phyloP scores from a whole-genome alignment of 305 asterid genomes.

The Ilex paraguariensis region DNA sequence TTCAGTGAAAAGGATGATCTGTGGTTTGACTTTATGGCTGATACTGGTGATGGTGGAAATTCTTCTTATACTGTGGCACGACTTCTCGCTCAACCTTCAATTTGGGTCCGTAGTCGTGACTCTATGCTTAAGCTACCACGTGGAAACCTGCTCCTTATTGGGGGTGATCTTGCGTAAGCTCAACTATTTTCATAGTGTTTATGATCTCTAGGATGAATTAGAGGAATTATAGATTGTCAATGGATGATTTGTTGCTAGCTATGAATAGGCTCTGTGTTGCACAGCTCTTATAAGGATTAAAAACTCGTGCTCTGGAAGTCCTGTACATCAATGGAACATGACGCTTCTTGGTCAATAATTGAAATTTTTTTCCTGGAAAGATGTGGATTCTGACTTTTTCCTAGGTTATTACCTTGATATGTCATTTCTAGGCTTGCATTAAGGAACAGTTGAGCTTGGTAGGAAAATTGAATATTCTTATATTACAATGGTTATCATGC shows the following conservation, averaged over 20 bases:
- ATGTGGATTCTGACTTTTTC: too few relatives aligned
- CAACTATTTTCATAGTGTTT: conserved; percentile 13
- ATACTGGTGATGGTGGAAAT: conserved; percentile 99
- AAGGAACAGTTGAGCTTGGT: too few relatives aligned
- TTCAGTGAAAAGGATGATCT: conserved; percentile 73
- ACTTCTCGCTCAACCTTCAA: conserved; percentile 92
- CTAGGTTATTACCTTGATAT: too few relatives aligned
- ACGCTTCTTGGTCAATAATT: too few relatives aligned
- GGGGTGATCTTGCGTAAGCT: conserved; percentile 99
- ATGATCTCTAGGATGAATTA: neutral
- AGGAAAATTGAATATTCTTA: too few relatives aligned
- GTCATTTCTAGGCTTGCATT: too few relatives aligned
- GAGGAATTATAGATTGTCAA: too few relatives aligned
- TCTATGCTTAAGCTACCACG: conserved; percentile 64
- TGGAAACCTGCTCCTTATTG: conserved; percentile 83
- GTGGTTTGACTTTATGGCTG: conserved; percentile 99
- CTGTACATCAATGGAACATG: too few relatives aligned
- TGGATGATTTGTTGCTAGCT: too few relatives aligned
- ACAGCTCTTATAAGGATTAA: neutral
- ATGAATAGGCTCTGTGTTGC: neutral
- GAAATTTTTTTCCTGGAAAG: too few relatives aligned
- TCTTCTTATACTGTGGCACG: conserved; percentile 91
- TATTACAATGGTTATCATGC: too few relatives aligned
- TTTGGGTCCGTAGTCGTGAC: conserved; percentile 46
- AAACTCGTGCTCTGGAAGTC: neutral